Conservation (phyloP, 163 green algal species). For the Scenedesmus sp. region DNA sequence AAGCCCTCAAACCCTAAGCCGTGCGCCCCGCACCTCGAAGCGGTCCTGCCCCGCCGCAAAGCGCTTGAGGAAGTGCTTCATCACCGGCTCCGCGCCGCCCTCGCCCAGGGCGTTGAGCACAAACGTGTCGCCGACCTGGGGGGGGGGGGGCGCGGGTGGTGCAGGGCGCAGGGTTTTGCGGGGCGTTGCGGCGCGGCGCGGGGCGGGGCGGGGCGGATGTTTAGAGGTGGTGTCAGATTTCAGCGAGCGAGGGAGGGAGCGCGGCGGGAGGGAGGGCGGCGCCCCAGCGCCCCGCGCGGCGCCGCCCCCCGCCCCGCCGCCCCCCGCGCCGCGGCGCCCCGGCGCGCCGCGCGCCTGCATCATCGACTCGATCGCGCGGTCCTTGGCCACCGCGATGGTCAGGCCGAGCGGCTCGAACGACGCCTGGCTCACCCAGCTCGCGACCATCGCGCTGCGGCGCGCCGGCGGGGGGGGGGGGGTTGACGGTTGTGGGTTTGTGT, state of each 20-base stretch:
- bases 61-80: conserved; percentile 85
- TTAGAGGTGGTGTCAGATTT: too few species aligned
- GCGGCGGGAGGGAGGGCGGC: too few species aligned
- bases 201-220: too few species aligned
- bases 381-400: conserved; percentile 92
- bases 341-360: conserved; percentile 93
- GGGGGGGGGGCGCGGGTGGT: too few species aligned
- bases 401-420: conserved; percentile 93
- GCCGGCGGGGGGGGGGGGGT: neutral
- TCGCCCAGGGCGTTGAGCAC: conserved; percentile 95
- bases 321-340: too few species aligned
- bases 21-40: conserved; percentile 86
- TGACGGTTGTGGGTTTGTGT: neutral
- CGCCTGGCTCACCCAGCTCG: conserved; percentile 76
- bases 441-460: conserved; percentile 58
- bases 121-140: conserved; percentile 94
- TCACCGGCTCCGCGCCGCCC: conserved; percentile 63
- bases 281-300: too few species aligned
- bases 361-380: conserved; percentile 94
- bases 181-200: too few species aligned
- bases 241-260: too few species aligned
- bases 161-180: too few species aligned
- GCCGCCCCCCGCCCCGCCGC: too few species aligned
- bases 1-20: too few species aligned
- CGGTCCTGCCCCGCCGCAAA: conserved; percentile 94